These are phyloP conservation scores for Lophiostoma macrostomum DNA, from an alignment of 495 filamentous ascomycete genomes.

Conservation along the genomic window DNA sequence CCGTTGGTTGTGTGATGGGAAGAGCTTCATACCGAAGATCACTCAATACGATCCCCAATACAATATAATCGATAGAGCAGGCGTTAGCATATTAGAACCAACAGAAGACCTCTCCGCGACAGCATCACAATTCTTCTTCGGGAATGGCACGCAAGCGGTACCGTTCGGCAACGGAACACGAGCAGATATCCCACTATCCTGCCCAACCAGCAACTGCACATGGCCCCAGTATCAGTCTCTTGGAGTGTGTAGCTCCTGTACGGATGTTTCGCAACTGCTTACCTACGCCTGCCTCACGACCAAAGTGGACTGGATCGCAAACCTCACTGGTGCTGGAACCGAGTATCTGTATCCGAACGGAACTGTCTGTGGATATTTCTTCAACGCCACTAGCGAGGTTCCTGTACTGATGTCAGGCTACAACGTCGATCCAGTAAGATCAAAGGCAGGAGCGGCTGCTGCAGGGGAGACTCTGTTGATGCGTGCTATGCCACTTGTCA, in stretches of 20 bases:
- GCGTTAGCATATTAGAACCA: too few species aligned
- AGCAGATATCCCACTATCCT: constrained; percentile 15
- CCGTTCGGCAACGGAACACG: constrained; percentile 16
- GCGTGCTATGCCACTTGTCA: constrained; percentile 10
- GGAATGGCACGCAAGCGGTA: constrained; percentile 4
- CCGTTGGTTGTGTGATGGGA: constrained; percentile 9
- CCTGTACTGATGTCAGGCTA: constrained; percentile 24
- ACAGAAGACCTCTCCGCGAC: background rate
- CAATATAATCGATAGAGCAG: too few species aligned
- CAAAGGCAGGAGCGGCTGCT: too few species aligned
- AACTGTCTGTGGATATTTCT: constrained; percentile 20
- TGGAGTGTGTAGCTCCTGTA: constrained; percentile 16
- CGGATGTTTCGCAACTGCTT: constrained; percentile 5
- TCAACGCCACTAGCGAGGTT: constrained; percentile 15
- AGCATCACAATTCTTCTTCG: constrained; percentile 11
- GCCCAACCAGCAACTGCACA: constrained; percentile 29
- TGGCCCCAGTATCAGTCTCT: constrained; percentile 27
- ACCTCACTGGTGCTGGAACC: background rate
- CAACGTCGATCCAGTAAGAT: background rate
- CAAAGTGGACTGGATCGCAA: constrained; percentile 3
- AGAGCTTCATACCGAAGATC: constrained; percentile 7
- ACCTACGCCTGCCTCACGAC: constrained; percentile 4
- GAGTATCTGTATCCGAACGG: constrained; percentile 14
- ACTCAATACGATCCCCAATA: constrained; percentile 4
- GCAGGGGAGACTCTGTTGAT: constrained; percentile 11